phyloP scores from a whole-genome alignment of 2,329 filamentous ascomycete genomes.

The Cercospora canescens region DNA sequence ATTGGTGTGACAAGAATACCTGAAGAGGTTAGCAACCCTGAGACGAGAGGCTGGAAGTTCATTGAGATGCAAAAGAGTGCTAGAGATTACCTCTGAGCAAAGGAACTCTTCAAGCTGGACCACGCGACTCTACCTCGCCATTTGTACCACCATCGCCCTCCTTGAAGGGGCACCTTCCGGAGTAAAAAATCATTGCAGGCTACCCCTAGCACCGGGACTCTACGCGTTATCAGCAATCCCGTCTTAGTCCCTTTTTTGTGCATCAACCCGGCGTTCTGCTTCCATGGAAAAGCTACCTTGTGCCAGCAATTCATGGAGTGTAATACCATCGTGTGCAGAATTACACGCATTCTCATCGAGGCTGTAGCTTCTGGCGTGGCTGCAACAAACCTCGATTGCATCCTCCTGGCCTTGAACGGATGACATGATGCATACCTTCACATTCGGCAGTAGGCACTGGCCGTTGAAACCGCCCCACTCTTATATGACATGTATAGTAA shows the following conservation, averaged over 20 bases:
- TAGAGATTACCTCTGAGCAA: constrained; percentile 74
- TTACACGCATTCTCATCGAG: constrained; percentile 6
- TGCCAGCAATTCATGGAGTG: not conserved
- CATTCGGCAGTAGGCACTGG: not conserved
- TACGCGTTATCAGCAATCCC: not conserved
- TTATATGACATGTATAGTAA: constrained; percentile 13
- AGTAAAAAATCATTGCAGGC: not conserved
- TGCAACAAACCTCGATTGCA: not conserved
- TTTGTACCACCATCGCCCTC: not conserved
- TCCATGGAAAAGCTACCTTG: constrained; percentile 1
- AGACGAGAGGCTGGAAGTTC: constrained; percentile 93
- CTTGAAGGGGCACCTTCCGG: not conserved
- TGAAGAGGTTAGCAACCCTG: constrained; percentile 94
- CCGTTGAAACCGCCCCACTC: constrained; percentile 20
- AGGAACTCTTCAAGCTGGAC: not conserved
- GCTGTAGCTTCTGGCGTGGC: not conserved
- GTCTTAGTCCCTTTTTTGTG: constrained; percentile 12
- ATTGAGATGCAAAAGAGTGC: constrained; percentile 99
- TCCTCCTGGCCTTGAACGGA: not conserved
- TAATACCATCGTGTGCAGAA: constrained; percentile 18
- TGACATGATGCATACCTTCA: not conserved
- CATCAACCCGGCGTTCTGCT: constrained; percentile 17
- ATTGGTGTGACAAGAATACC: constrained; percentile 92
- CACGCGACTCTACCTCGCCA: not conserved
- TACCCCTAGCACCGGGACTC: not conserved